Base-by-base conservation (phyloP, 2,329 filamentous ascomycete genomes). In the Colletotrichum sp. region DNA sequence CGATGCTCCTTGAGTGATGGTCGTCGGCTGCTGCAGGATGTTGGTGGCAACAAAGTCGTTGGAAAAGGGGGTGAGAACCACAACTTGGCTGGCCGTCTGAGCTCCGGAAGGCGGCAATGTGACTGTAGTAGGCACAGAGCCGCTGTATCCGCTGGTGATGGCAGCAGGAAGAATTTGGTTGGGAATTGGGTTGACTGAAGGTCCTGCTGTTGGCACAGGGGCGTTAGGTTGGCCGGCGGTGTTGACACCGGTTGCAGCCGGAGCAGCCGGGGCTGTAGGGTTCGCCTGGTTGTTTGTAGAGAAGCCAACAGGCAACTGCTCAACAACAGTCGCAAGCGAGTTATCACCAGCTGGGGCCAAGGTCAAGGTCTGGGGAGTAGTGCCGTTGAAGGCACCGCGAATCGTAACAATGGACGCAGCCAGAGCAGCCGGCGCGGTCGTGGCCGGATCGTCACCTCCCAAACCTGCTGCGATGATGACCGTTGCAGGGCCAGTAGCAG, bases 381-480 rank as follows among this genome's bases (percentile, higher is more conserved):
- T 60, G 13, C 73, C 73, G 21, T 65, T 72, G 16, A 43, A 75
- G 18, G 21, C 34, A 13, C 73, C 73, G 7, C 61, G 73, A 4
- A 75, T 75, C 4, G 70, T 73, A 7, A 75, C 64, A 2, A 60
- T 16, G 3, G 28, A 73, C 13, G 73, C 73, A 2, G 64, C 60
- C 28, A 68, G 21, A 16, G 28, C 70, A 7, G 63, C 64, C 1
- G 69, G 69, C 1, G 55, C 52, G 7, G 6, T 55, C 16, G 73
- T 75, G 4, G 73, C 73, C 21, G 73, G 73, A 28, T 75, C 73
- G 1, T 73, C 26, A 15, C 73, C 73, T 21, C 73, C 73, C 24
- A 75, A 16, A 16, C 73, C 73, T n/a, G 34, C 7, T 12, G 73
- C 73, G 4, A 65, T 34, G 8, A 75, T 28, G n/a, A 75, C 43